Conservation (phyloP, 176 grass and related monocot genomes). For the Chloris gayana region DNA sequence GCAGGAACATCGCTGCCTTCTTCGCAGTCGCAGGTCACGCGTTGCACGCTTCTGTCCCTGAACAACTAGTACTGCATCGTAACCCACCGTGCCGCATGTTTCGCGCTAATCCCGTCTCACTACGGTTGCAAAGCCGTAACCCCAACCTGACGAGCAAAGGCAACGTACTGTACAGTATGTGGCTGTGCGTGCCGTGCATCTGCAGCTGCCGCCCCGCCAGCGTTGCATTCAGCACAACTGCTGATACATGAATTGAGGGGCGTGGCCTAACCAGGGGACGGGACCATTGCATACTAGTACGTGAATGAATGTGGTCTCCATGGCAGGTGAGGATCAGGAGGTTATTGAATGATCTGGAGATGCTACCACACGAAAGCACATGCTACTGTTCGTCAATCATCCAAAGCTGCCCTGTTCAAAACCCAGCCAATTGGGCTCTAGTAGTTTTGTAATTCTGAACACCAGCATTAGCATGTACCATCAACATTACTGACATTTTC, state of each 20-base stretch:
- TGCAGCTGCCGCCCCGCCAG: slow-evolving; percentile 7
- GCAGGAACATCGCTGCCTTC: slow-evolving; percentile 7
- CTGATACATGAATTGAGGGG: not conserved
- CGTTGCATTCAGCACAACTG: slow-evolving; percentile 15
- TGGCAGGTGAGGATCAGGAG: slow-evolving; percentile 43
- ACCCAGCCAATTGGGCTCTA: not conserved
- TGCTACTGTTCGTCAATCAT: slow-evolving; percentile 17
- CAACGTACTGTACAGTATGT: no score
- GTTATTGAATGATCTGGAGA: slow-evolving; percentile 37
- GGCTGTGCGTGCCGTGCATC: not conserved
- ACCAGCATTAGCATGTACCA: not conserved
- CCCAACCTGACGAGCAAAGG: not conserved
- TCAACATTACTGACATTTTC: not conserved
- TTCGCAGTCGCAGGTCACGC: slow-evolving; percentile 28
- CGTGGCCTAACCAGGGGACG: not conserved
- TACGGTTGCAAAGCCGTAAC: not conserved
- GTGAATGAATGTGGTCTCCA: slow-evolving; percentile 52
- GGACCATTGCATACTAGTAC: slow-evolving; percentile 12
- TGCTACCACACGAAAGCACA: slow-evolving; percentile 44
- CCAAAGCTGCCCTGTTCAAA: not conserved
- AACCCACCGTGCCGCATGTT: not conserved
- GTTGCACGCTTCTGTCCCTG: slow-evolving; percentile 31
- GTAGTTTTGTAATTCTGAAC: not conserved
- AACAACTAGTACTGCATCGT: no score
- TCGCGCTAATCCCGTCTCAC: not conserved